Evolutionary conservation across 139 green algal genomes (phyloP).

Genomic region (Mesotaenium endlicherianum): DNA sequence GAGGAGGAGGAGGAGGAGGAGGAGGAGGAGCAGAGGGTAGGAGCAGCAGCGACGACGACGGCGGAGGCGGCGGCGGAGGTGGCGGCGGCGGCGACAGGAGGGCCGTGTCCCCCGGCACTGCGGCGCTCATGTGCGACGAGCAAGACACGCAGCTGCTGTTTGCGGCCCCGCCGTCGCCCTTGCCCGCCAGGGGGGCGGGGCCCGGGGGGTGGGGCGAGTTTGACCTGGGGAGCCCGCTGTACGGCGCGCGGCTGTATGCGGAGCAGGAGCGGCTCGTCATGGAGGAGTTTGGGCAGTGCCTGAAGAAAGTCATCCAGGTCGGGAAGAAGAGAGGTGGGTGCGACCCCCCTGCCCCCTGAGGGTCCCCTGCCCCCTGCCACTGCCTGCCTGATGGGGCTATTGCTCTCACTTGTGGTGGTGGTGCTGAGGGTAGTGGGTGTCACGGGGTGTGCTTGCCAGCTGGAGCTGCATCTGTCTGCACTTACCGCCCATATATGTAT

Average conservation of each 20-base stretch:
- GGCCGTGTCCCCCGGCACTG: conserved; percentile 16
- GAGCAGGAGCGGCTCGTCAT: conserved; percentile 40
- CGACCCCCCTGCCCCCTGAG: too few species aligned
- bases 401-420: too few species aligned
- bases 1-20: not conserved
- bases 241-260: conserved; percentile 24
- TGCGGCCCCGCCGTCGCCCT: not conserved
- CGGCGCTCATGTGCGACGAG: conserved; percentile 43
- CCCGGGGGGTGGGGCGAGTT: too few species aligned
- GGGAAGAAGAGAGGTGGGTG: conserved; percentile 40
- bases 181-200: not conserved
- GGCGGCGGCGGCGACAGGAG: not conserved
- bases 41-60: too few species aligned
- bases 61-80: not conserved
- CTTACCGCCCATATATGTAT: too few species aligned
- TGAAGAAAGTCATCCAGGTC: conserved; percentile 33
- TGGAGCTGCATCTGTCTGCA: too few species aligned
- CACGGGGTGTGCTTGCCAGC: too few species aligned
- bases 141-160: not conserved
- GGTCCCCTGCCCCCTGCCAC: too few species aligned
- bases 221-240: not conserved
- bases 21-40: too few species aligned
- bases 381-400: too few species aligned
- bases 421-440: too few species aligned
- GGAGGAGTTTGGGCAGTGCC: conserved; percentile 29